These are phyloP conservation scores for Leptodermis oblonga DNA, from an alignment of 257 asterid genomes.

Conservation along the genomic window DNA sequence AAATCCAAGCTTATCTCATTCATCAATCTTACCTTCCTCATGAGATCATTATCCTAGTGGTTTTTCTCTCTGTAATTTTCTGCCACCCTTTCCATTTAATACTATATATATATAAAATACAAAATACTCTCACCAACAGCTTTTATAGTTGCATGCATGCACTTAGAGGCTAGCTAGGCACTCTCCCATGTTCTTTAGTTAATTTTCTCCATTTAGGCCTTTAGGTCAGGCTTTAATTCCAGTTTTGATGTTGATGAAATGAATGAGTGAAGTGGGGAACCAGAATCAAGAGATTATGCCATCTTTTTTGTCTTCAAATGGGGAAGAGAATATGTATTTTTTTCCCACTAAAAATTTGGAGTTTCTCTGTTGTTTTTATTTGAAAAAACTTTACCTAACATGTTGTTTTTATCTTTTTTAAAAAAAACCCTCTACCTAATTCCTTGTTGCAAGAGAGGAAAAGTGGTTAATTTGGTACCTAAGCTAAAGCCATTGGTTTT, in stretches of 20 bases:
- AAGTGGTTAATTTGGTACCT: too few relatives aligned
- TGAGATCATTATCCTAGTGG: conserved; percentile 3
- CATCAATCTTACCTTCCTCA: conserved; percentile 1
- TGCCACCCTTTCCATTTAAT: not conserved
- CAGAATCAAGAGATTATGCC: not conserved
- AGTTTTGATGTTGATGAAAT: too few relatives aligned
- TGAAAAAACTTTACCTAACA: not conserved
- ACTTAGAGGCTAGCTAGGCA: too few relatives aligned
- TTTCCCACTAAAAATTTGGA: not conserved
- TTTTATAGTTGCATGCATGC: conserved; percentile 1
- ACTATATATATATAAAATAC: too few relatives aligned
- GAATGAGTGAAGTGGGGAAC: not conserved
- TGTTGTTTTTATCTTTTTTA: not conserved
- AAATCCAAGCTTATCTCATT: conserved; percentile 3
- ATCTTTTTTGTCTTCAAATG: not conserved
- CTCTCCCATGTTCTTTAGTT: not conserved
- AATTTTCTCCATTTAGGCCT: too few relatives aligned
- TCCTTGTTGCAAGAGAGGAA: not conserved
- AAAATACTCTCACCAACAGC: not conserved
- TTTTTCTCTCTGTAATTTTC: not conserved
- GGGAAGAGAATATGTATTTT: not conserved
- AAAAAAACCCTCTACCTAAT: not conserved
- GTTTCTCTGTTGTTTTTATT: not conserved
- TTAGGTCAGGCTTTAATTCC: too few relatives aligned
- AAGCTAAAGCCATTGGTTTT: conserved; percentile 3